A percentile compares a stretch with the other conserved stretches of the same genome.
Evolutionary conservation across 1,139 yeast genomes (phyloP).

Genomic region (Insectozyma bohioensis): DNA sequence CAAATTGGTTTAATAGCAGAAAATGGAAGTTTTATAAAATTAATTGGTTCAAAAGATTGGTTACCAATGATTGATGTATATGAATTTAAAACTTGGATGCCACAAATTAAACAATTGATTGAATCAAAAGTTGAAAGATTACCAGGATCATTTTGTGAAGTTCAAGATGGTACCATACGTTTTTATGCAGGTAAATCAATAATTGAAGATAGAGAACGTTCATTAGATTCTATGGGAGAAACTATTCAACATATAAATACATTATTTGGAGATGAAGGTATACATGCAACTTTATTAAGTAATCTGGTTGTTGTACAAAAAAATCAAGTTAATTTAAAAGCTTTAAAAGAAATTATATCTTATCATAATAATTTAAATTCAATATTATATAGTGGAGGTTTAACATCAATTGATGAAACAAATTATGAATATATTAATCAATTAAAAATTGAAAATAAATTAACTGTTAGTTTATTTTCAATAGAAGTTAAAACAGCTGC

Average conservation of each 20-base stretch:
- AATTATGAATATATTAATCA: conserved; percentile 60
- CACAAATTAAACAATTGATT: conserved; percentile 57
- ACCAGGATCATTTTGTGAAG: conserved; percentile 73
- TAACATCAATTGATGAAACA: conserved; percentile 69
- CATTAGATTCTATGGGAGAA: conserved; percentile 74
- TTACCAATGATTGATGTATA: conserved; percentile 56
- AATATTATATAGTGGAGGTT: conserved; percentile 65
- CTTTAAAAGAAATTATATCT: conserved; percentile 48
- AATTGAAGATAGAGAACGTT: conserved; percentile 64
- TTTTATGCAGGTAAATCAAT: conserved; percentile 67
- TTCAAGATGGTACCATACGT: conserved; percentile 72
- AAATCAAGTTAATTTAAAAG: conserved; percentile 50
- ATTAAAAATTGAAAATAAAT: conserved; percentile 29
- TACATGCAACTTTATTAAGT: conserved; percentile 77
- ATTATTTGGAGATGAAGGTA: conserved; percentile 58
- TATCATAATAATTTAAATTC: conserved; percentile 33
- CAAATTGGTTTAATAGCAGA: conserved; percentile 85
- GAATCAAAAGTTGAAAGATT: conserved; percentile 72
- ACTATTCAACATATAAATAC: conserved; percentile 84
- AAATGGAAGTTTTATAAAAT: conserved; percentile 74
- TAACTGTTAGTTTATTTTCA: conserved; percentile 61
- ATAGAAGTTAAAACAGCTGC: conserved; percentile 57
- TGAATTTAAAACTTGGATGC: conserved; percentile 59
- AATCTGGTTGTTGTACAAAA: conserved; percentile 69
- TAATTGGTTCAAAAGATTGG: conserved; percentile 62